Evolutionary conservation across 805 yeast species (phyloP).

Genomic region (Trichomonascus vanleenenianus): DNA sequence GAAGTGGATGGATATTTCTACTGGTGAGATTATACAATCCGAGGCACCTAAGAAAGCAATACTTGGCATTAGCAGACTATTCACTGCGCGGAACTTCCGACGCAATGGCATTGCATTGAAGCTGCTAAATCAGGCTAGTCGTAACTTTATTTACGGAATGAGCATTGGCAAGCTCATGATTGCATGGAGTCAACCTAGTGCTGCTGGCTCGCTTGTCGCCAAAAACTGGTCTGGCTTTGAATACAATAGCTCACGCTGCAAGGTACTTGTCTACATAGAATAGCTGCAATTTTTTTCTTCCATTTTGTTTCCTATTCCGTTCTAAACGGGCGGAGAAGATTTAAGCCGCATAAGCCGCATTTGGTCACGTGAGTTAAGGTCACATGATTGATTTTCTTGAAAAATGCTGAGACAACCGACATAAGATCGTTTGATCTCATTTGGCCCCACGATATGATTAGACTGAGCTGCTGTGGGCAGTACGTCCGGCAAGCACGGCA

Average conservation of each 20-base stretch:
- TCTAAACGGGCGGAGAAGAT: neutral
- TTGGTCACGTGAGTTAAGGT: too few relatives aligned
- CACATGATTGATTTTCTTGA: neutral
- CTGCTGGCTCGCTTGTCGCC: constrained; percentile 45
- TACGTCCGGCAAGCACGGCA: too few relatives aligned
- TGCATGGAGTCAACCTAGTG: constrained; percentile 57
- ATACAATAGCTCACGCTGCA: neutral
- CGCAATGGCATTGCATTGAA: constrained; percentile 37
- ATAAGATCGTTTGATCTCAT: too few relatives aligned
- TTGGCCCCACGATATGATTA: too few relatives aligned
- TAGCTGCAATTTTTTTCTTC: neutral
- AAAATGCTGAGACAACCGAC: neutral
- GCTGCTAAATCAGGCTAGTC: constrained; percentile 34
- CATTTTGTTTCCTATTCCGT: too few relatives aligned
- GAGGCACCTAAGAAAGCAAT: constrained; percentile 20
- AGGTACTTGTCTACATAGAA: constrained; percentile 2
- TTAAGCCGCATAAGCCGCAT: neutral
- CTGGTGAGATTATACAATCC: constrained; percentile 35
- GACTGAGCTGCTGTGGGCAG: too few relatives aligned
- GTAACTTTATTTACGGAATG: constrained; percentile 40
- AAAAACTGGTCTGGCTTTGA: constrained; percentile 15
- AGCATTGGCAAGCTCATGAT: constrained; percentile 31
- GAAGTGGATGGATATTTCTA: constrained; percentile 27
- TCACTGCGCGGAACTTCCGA: constrained; percentile 32
- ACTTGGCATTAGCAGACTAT: constrained; percentile 38